Conservation (phyloP, 75 land plant species). For the Cunninghamia lanceolata region DNA sequence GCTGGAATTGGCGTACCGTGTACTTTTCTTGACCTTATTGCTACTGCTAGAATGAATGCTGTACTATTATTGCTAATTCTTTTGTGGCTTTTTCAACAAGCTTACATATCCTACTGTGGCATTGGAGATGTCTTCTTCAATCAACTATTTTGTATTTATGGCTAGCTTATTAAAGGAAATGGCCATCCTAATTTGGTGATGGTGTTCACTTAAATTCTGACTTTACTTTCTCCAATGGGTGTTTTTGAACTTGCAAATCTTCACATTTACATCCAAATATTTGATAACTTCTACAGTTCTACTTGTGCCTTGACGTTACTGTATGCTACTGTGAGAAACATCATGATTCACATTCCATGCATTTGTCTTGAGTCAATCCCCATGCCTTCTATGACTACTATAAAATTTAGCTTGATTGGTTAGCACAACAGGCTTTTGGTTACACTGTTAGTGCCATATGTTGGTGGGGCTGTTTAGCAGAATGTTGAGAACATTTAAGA, state of each 20-base stretch:
- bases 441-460: too few species aligned
- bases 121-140: not conserved
- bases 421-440: too few species aligned
- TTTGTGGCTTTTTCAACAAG: not conserved
- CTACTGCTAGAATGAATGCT: not conserved
- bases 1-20: not conserved
- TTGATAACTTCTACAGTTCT: not conserved
- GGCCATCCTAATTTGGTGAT: not conserved
- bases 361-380: too few species aligned
- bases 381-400: too few species aligned
- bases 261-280: not conserved
- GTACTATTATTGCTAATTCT: not conserved
- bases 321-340: not conserved
- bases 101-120: not conserved
- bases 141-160: not conserved
- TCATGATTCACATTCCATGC: too few species aligned
- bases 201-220: not conserved
- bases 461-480: too few species aligned
- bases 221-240: not conserved
- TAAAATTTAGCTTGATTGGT: too few species aligned
- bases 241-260: not conserved
- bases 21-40: not conserved
- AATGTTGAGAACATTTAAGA: too few species aligned
- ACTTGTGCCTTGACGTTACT: not conserved
- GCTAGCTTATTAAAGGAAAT: not conserved